Evolutionary conservation across 495 filamentous ascomycete genomes (phyloP), one percentile per base, ranked within the genome.

Genomic region (Penicillium taxi): DNA sequence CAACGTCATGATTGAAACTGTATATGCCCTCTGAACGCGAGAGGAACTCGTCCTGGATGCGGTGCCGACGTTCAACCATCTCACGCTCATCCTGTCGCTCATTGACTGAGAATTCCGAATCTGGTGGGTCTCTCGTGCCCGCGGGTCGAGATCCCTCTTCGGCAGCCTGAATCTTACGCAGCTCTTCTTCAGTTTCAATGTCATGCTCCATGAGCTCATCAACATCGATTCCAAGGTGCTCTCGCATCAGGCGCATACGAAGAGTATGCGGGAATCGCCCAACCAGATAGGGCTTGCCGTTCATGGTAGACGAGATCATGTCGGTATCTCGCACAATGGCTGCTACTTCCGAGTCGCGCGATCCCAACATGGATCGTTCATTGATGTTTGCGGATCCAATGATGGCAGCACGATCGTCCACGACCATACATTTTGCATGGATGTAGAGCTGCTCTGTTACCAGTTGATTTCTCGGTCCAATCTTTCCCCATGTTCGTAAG

Each of bases 371-470:
- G 9, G 89, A 96, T 19, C 91, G 82, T 55, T 99, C 91, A 52
- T 99, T 99, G 67, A 99, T 99, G 54, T 99, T 99, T 18, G 91
- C 93, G 25, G 89, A 96, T 12, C 91, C 91, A 50, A 99, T 99
- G 37, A 99, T 81, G 15, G 81, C 90, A 46, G 88, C 77, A 21
- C 89, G 75, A 51, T 99, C 91, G 58, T 99, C 91, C 3, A 95
- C 91, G 39, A 99, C 74, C 76, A 96, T 96, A 47, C 81, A 87
- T 53, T 99, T 99, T 29, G 91, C 91, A 47, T 99, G 91, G 30
- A 99, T 96, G 48, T 99, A 99, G 2, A 99, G 74, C 62, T 96
- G 91, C 56, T 99, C 91, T 9, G 91, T 96, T 9, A 91, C 85
- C 21, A 99, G 60, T 33, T 77, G 74, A 40, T 87, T 79, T 26